These are phyloP conservation scores for Colletotrichum sp. DNA, from an alignment of 2,329 filamentous ascomycete species.

Conservation along the genomic window DNA sequence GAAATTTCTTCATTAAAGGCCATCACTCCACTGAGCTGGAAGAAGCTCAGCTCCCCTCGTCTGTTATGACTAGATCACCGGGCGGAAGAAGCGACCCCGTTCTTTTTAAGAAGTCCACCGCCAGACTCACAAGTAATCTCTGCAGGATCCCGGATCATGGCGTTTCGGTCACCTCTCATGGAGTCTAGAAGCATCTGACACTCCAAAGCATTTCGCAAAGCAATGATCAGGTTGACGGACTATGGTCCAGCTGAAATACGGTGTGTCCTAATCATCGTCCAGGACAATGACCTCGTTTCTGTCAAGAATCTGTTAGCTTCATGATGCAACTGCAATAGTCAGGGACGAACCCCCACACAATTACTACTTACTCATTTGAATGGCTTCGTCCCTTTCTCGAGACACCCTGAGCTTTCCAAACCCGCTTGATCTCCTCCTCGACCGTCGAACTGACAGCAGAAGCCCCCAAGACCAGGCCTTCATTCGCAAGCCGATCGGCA, in stretches of 20 bases:
- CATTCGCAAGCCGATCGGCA: background rate
- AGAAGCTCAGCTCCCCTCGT: background rate
- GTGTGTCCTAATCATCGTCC: background rate
- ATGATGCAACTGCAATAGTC: background rate
- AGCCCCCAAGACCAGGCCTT: background rate
- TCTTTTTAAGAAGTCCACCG: too few species aligned
- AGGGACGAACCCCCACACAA: background rate
- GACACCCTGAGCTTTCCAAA: background rate
- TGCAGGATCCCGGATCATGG: background rate
- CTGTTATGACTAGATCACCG: fast-evolving
- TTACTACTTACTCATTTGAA: background rate
- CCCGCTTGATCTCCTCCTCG: background rate
- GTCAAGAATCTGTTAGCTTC: background rate
- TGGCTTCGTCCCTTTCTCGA: background rate
- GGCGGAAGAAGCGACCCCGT: background rate
- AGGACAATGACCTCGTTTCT: background rate
- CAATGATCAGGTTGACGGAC: background rate
- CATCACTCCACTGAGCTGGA: fast-evolving
- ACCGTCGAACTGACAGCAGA: background rate
- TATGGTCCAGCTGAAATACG: background rate
- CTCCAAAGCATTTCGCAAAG: background rate
- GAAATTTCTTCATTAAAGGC: fast-evolving
- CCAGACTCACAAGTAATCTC: too few species aligned
- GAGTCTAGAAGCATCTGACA: background rate
- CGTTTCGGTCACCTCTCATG: background rate